Evolutionary conservation across 192 early-diverging fungal genomes (phyloP).

Genomic region (Coemansia sp.): DNA sequence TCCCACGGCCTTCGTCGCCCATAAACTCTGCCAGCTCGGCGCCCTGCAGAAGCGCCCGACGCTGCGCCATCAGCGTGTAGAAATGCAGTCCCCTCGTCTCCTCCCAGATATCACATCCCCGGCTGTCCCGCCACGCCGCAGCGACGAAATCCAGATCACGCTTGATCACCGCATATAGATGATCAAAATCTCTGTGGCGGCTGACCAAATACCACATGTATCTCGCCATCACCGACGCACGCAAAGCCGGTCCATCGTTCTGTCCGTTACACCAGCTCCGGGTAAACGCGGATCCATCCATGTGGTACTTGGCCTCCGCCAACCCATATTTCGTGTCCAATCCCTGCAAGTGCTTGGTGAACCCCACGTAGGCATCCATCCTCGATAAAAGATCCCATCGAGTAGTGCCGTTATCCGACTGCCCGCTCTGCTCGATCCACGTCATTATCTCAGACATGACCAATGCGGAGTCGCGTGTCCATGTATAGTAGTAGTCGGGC

Average conservation of each 20-base stretch:
- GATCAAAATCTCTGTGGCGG: not conserved
- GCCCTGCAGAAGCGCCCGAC: constrained; percentile 60
- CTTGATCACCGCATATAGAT: constrained; percentile 53
- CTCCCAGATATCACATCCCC: constrained; percentile 78
- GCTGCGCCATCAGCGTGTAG: constrained; percentile 69
- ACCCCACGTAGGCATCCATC: constrained; percentile 28
- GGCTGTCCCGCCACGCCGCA: constrained; percentile 44
- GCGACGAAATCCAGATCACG: constrained; percentile 67
- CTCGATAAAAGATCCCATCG: not conserved
- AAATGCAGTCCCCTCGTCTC: constrained; percentile 71
- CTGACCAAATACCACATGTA: constrained; percentile 11
- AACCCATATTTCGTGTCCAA: constrained; percentile 30
- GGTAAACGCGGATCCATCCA: constrained; percentile 59
- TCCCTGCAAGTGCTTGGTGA: constrained; percentile 30
- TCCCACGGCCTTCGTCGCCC: constrained; percentile 5
- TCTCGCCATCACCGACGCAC: constrained; percentile 27
- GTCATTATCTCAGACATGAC: constrained; percentile 57
- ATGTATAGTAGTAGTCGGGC: constrained; percentile 77
- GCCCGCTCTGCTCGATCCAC: constrained; percentile 11
- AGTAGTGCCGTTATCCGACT: not conserved
- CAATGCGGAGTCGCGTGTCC: constrained; percentile 71
- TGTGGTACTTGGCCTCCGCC: constrained; percentile 69
- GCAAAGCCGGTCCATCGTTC: constrained; percentile 67
- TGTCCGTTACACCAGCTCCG: constrained; percentile 66
- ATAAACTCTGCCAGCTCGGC: constrained; percentile 47